These are phyloP conservation scores for Phytophthora brassicae DNA, from an alignment of 352 stramenopile species.

Conservation along the genomic window DNA sequence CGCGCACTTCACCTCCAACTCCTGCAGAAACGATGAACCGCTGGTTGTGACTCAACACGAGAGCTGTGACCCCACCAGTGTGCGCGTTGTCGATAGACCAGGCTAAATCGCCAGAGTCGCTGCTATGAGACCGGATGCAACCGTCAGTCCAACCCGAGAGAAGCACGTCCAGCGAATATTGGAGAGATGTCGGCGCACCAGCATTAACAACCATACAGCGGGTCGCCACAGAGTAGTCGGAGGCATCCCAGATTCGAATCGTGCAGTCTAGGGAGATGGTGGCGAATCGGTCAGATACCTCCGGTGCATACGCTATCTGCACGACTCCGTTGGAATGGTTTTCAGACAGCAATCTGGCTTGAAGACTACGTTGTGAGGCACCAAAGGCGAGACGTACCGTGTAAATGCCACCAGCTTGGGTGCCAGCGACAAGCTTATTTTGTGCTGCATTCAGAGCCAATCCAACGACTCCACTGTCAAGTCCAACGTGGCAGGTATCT, in stretches of 20 bases:
- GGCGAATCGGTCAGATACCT: conserved; percentile 88
- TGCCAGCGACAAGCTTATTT: conserved; percentile 73
- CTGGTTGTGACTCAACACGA: conserved; percentile 91
- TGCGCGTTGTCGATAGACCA: conserved; percentile 93
- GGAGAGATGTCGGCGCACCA: conserved; percentile 68
- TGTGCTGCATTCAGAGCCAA: conserved; percentile 66
- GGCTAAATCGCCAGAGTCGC: conserved; percentile 76
- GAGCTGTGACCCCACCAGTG: conserved; percentile 85
- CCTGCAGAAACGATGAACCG: conserved; percentile 85
- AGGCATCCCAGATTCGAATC: conserved; percentile 90
- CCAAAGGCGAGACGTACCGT: conserved; percentile 56
- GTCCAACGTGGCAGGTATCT: conserved; percentile 63
- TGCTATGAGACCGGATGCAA: conserved; percentile 84
- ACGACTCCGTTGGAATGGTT: conserved; percentile 83
- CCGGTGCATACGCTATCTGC: conserved; percentile 74
- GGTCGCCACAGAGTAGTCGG: conserved; percentile 80
- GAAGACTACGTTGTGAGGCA: conserved; percentile 23
- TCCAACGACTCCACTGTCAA: conserved; percentile 67
- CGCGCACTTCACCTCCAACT: conserved; percentile 83
- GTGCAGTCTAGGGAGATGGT: conserved; percentile 87
- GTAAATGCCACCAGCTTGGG: conserved; percentile 79
- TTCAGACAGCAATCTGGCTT: conserved; percentile 42
- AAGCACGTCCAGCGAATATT: conserved; percentile 88
- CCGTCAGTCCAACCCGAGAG: conserved; percentile 91
- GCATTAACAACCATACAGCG: conserved; percentile 57